Conservation (phyloP, 208 protist species). For the Trypanosomatidae sp. region DNA sequence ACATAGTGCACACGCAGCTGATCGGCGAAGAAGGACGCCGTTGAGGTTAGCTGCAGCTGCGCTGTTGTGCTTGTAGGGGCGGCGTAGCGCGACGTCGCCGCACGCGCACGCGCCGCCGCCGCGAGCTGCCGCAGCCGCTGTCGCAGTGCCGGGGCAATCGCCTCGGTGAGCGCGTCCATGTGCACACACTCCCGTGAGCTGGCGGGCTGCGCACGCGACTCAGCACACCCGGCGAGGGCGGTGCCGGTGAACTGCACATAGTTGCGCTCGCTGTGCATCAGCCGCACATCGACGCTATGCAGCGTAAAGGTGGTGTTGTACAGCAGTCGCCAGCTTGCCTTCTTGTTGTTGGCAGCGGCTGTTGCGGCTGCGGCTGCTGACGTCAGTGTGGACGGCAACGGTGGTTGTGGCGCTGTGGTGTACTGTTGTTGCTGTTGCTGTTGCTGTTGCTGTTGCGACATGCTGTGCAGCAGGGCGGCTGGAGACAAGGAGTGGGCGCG, state of each 20-base stretch:
- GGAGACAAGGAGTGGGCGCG: too few species aligned
- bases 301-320: conserved; percentile 69
- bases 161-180: conserved; percentile 54
- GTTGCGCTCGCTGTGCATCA: conserved; percentile 49
- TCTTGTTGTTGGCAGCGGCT: background rate
- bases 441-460: too few species aligned
- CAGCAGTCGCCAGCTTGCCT: conserved; percentile 3
- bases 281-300: conserved; percentile 31
- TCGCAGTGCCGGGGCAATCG: conserved; percentile 42
- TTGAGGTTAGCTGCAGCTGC: conserved; percentile 52
- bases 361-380: too few species aligned
- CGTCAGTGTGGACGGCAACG: too few species aligned
- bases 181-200: conserved; percentile 77
- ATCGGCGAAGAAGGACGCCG: conserved; percentile 55
- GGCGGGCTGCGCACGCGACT: conserved; percentile 33
- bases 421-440: too few species aligned
- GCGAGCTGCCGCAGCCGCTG: conserved; percentile 26
- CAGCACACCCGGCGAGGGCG: conserved; percentile 41
- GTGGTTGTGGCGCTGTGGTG: too few species aligned
- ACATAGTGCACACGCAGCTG: conserved; percentile 55
- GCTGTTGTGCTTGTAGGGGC: conserved; percentile 41
- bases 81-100: conserved; percentile 33
- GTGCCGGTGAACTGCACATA: conserved; percentile 45
- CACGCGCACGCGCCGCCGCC: conserved; percentile 32
- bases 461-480: too few species aligned